phyloP scores from a whole-genome alignment of 2,329 filamentous ascomycete species.

The Ascomycota sp. region DNA sequence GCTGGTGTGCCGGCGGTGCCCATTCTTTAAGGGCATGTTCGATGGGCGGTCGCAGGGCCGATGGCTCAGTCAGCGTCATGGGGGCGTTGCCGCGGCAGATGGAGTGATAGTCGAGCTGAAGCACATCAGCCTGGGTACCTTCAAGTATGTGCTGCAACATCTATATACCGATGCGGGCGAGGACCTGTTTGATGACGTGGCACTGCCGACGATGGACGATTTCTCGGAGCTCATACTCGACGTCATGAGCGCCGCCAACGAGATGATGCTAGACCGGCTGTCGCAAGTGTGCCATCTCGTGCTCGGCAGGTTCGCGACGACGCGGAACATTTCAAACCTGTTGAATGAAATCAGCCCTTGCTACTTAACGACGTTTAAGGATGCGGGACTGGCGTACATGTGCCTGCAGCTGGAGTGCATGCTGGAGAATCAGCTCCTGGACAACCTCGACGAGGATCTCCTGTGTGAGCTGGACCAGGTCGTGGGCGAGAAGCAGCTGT shows the following conservation, averaged over 20 bases:
- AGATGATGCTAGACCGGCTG: slow-evolving; percentile 83
- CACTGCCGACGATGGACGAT: slow-evolving; percentile 52
- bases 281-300: slow-evolving; percentile 76
- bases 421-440: slow-evolving; percentile 73
- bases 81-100: slow-evolving; percentile 13
- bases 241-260: slow-evolving; percentile 75
- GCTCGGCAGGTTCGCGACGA: slow-evolving; percentile 67
- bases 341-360: slow-evolving; percentile 75
- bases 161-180: slow-evolving; percentile 68
- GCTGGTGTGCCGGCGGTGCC: slow-evolving; percentile 64
- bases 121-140: slow-evolving; percentile 55
- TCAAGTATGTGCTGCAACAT: slow-evolving; percentile 58
- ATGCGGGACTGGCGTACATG: slow-evolving; percentile 74
- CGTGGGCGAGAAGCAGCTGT: slow-evolving; percentile 65
- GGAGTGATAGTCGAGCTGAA: slow-evolving; percentile 57
- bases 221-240: slow-evolving; percentile 82
- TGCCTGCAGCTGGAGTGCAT: slow-evolving; percentile 81
- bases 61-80: slow-evolving; percentile 60
- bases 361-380: slow-evolving; percentile 67
- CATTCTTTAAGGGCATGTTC: slow-evolving; percentile 83
- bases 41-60: slow-evolving; percentile 66
- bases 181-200: slow-evolving; percentile 63
- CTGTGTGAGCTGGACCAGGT: slow-evolving; percentile 59
- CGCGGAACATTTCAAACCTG: slow-evolving; percentile 66
- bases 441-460: slow-evolving; percentile 71